Evolutionary conservation across 2,329 filamentous ascomycete genomes (phyloP), one percentile per base, ranked within the genome.

Genomic region (Incumbomyces delicatus): DNA sequence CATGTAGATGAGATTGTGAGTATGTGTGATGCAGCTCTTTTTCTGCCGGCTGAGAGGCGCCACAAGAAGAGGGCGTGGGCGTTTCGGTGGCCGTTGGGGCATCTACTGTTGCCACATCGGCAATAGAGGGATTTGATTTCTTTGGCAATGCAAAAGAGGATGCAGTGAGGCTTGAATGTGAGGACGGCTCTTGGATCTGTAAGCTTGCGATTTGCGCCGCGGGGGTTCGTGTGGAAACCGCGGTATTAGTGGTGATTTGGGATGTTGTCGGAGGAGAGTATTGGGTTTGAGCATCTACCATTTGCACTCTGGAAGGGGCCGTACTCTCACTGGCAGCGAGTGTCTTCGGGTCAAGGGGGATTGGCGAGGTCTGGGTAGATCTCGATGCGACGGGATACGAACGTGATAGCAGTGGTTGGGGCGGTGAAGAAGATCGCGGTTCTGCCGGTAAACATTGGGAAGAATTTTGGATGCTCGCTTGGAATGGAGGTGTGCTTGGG

Each of bases 211-310:
- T 41, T 16, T 41, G 38, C 14, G 38, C n/a, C 3, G 38, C 27
- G 6, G 38, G 11, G 8, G 38, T 41, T 8, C 6, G 13, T 13
- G 20, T 41, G 22, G 22, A 8, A 27, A 27, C 22, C 4, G 5
- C 22, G 22, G 4, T 27, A 8, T 27, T 27, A 8, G 4, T 27
- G 22, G 8, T 27, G 22, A 27, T 8, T 27, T 27, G 22, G 22
- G 22, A 27, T 8, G 22, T 27, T 27, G 38, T 18, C 29, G 50
- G 54, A 10, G 56, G 54, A 10, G 72, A 74, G 60, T 76, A 78
- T 60, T 78, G 75, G 31, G 74, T 77, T 49, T 64, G 68, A 30
- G 66, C 66, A 65, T 77, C 71, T 48, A 67, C 66, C 61, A 69
- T 71, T 50, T 48, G 52, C 29, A 34, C 33, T 36, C 46, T 43